phyloP scores from a whole-genome alignment of 2,329 filamentous ascomycete genomes.

The Scopulariopsis brevicaulis region DNA sequence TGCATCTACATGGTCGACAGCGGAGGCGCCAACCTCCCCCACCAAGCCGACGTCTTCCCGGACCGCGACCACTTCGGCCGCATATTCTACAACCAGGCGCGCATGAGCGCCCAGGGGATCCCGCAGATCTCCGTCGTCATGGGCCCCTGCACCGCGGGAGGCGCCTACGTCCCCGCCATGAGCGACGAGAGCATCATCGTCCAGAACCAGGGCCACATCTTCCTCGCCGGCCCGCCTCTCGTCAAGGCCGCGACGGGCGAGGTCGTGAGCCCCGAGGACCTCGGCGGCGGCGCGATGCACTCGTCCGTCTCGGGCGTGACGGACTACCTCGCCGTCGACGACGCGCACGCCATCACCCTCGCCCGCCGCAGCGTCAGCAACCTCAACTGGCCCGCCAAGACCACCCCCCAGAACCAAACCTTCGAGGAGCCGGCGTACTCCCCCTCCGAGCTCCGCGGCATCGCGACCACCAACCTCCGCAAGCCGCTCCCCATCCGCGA shows the following conservation, averaged over 20 bases:
- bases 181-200: conserved; percentile 97
- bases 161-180: conserved; percentile 95
- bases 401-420: conserved; percentile 22
- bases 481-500: conserved; percentile 79
- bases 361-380: conserved; percentile 77
- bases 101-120: conserved; percentile 81
- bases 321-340: conserved; percentile 89
- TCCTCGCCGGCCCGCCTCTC: conserved; percentile 84
- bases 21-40: conserved; percentile 86
- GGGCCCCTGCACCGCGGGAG: conserved; percentile 92
- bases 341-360: conserved; percentile 81
- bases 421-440: conserved; percentile 73
- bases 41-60: conserved; percentile 93
- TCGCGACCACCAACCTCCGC: conserved; percentile 82
- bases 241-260: conserved; percentile 96
- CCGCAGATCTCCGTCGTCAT: conserved; percentile 93
- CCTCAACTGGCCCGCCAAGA: conserved; percentile 68
- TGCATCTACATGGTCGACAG: conserved; percentile 97
- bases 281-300: conserved; percentile 84
- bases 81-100: conserved; percentile 96
- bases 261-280: conserved; percentile 77
- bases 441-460: conserved; percentile 69
- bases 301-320: conserved; percentile 86
- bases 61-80: conserved; percentile 91
- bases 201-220: conserved; percentile 91